Conservation (phyloP, 164 flowering plant species). For the Liriodendron chinense region DNA sequence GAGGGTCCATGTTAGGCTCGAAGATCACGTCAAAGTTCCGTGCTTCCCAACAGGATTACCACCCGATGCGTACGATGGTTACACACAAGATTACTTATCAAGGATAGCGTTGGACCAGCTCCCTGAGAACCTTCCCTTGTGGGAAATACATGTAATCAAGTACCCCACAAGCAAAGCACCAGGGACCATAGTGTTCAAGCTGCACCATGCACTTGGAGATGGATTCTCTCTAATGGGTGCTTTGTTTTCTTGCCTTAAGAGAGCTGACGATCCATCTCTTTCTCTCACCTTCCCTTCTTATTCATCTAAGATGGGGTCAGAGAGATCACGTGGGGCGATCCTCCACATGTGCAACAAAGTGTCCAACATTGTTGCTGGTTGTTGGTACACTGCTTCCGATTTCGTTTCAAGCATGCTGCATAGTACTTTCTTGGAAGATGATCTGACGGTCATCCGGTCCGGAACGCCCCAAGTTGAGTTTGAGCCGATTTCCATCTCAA, state of each 20-base stretch:
- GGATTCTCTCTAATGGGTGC: slow-evolving; percentile 73
- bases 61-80: slow-evolving; percentile 8
- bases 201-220: slow-evolving; percentile 71
- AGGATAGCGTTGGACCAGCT: slow-evolving; percentile 12
- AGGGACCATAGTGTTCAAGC: slow-evolving; percentile 36
- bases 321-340: no score
- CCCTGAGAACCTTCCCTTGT: not conserved
- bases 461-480: slow-evolving; percentile 31
- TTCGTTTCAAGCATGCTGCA: slow-evolving; percentile 39
- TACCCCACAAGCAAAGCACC: not conserved
- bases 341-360: not conserved
- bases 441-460: slow-evolving; percentile 41
- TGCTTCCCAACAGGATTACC: slow-evolving; percentile 10
- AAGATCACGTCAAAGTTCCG: not conserved
- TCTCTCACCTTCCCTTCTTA: slow-evolving; percentile 44
- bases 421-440: slow-evolving; percentile 41
- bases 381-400: slow-evolving; percentile 27
- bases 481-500: slow-evolving; percentile 25
- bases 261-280: slow-evolving; percentile 54
- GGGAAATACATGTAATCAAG: slow-evolving; percentile 2
- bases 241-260: slow-evolving; percentile 45
- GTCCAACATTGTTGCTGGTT: not conserved
- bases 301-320: not conserved
- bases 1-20: slow-evolving; percentile 7
- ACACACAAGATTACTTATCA: slow-evolving; percentile 7